Percentiles rank a stretch among this genome's conserved stretches.
These are phyloP conservation scores for Tolypocladium pustulatum DNA, from an alignment of 2,329 filamentous ascomycete genomes.

Conservation along the genomic window DNA sequence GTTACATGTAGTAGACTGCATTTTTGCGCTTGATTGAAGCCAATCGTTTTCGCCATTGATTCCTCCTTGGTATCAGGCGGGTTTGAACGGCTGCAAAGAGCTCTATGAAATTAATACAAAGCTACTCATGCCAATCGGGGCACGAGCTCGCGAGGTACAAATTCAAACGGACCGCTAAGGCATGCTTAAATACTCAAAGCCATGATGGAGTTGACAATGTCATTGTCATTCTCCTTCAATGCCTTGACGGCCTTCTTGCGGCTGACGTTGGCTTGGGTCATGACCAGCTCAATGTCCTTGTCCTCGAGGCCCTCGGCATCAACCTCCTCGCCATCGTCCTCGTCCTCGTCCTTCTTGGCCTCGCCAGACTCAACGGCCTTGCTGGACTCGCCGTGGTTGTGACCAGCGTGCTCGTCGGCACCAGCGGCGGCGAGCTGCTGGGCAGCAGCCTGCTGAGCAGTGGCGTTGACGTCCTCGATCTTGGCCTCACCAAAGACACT, in stretches of 20 bases:
- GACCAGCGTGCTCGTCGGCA: conserved; percentile 56
- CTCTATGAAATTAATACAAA: conserved; percentile 18
- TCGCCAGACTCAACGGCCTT: conserved; percentile 52
- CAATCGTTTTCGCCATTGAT: not conserved
- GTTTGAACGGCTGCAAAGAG: conserved; percentile 1
- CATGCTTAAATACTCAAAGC: conserved; percentile 67
- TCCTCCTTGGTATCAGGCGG: not conserved
- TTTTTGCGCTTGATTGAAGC: not conserved
- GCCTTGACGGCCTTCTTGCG: conserved; percentile 99
- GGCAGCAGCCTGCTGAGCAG: conserved; percentile 79
- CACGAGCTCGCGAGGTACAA: conserved; percentile 14
- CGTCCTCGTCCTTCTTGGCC: conserved; percentile 69
- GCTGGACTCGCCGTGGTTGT: conserved; percentile 60
- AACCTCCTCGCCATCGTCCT: conserved; percentile 92
- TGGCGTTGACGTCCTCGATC: conserved; percentile 99
- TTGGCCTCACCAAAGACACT: conserved; percentile 99
- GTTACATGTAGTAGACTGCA: not conserved
- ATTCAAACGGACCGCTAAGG: conserved; percentile 7
- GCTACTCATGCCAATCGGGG: conserved; percentile 13
- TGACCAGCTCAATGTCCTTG: conserved; percentile 99
- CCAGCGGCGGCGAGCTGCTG: conserved; percentile 77
- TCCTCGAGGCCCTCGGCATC: conserved; percentile 91
- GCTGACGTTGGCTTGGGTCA: conserved; percentile 94
- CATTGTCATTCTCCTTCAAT: conserved; percentile 97
- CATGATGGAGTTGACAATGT: conserved; percentile 99